phyloP scores from a whole-genome alignment of 1,139 yeast species.

The Kodamaea derodonti region DNA sequence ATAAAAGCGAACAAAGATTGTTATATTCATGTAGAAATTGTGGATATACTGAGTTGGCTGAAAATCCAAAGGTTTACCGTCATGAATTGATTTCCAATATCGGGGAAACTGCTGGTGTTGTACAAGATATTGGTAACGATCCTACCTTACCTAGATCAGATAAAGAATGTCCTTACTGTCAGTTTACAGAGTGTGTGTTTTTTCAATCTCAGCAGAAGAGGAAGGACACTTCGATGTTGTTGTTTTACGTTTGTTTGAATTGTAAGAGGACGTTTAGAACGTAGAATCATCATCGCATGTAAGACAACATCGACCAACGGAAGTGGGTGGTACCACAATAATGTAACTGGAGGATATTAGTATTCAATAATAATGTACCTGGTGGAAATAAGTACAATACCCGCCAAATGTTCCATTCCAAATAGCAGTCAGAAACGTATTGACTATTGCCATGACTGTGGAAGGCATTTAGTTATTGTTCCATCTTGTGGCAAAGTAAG shows the following conservation, averaged over 20 bases:
- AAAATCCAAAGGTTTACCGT: constrained; percentile 82
- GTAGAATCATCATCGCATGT: too few species aligned
- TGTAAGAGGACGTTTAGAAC: constrained; percentile 73
- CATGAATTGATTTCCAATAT: constrained; percentile 88
- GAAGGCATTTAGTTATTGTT: too few species aligned
- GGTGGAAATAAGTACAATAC: too few species aligned
- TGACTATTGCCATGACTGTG: too few species aligned
- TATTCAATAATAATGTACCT: too few species aligned
- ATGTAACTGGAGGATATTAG: too few species aligned
- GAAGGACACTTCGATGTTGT: constrained; percentile 91
- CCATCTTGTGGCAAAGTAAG: too few species aligned
- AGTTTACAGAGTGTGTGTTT: constrained; percentile 85
- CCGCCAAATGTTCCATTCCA: too few species aligned
- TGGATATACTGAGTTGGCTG: constrained; percentile 89
- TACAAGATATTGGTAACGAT: constrained; percentile 92
- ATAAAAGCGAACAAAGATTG: constrained; percentile 65
- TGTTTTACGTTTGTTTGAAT: constrained; percentile 86
- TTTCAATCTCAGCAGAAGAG: constrained; percentile 95
- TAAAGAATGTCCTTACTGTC: constrained; percentile 88
- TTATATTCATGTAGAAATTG: constrained; percentile 95
- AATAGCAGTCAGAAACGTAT: too few species aligned
- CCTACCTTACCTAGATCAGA: constrained; percentile 95
- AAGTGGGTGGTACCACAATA: too few species aligned
- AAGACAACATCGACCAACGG: too few species aligned
- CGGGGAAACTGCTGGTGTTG: constrained; percentile 96